Base-by-base conservation (phyloP, 2,329 filamentous ascomycete genomes). In the Sporothrix dimorphospora region DNA sequence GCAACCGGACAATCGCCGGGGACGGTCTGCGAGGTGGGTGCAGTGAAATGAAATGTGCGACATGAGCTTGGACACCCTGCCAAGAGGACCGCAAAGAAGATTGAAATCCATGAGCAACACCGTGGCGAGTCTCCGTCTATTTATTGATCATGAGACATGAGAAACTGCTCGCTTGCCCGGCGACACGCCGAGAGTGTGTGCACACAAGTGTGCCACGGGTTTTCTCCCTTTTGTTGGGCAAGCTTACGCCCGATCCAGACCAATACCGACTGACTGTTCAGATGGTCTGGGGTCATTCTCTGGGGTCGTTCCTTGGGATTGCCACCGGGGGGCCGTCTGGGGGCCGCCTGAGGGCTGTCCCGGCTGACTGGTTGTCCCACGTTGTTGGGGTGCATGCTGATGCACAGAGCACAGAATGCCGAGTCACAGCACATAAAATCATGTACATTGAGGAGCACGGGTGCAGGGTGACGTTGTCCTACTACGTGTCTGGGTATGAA, bases 1-100 rank as follows among this genome's bases (percentile, higher is more conserved):
- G 40, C 40, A 63, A 45, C 59, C 59, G 59, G 59, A 24, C 38
- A 63, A 5, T 63, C 59, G 59, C 59, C 59, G 59, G n/a, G 57
- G 38, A 63, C 12, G 38, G 4, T 24, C 8, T 4, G 59, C 59
- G 59, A 63, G 9, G 34, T 11, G 12, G 19, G n/a, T n/a, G n/a
- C n/a, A n/a, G n/a, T n/a, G n/a, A n/a, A n/a, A n/a, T n/a, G n/a
- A n/a, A n/a, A n/a, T n/a, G n/a, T n/a, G n/a, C n/a, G n/a, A n/a
- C n/a, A n/a, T n/a, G n/a, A n/a, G n/a, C n/a, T n/a, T n/a, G n/a
- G n/a, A n/a, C n/a, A n/a, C n/a, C n/a, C n/a, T n/a, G n/a, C 12
- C 24, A 55, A 30, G 24, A 21, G 5, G n/a, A 19, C 49, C 49
- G n/a, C n/a, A n/a, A 27, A 30, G 51, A 27, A 11, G n/a, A 14